These are phyloP conservation scores for Pichia sp. DNA, from an alignment of 1,139 yeast species.

Conservation along the genomic window DNA sequence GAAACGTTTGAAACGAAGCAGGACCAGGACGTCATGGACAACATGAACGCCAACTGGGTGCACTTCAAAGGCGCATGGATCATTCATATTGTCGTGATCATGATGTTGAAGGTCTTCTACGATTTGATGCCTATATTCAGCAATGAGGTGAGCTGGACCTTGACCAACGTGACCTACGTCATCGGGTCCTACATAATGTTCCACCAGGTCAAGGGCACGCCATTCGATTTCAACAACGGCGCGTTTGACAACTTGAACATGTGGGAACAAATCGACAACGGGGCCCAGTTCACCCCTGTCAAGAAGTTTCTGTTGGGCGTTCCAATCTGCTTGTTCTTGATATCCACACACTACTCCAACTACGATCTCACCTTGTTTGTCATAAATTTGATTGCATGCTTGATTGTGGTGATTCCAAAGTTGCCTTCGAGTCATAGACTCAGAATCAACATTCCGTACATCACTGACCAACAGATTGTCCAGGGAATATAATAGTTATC, in stretches of 20 bases:
- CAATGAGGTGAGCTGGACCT: conserved; percentile 87
- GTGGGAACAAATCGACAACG: conserved; percentile 99
- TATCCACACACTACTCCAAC: conserved; percentile 86
- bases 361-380: conserved; percentile 77
- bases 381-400: conserved; percentile 74
- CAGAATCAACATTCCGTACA: conserved; percentile 57
- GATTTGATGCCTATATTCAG: conserved; percentile 73
- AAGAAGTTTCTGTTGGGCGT: conserved; percentile 88
- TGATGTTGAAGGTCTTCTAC: conserved; percentile 67
- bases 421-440: conserved; percentile 76
- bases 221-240: conserved; percentile 94
- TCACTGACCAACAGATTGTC: conserved; percentile 35
- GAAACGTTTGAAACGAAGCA: conserved; percentile 89
- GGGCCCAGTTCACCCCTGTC: conserved; percentile 95
- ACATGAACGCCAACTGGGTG: conserved; percentile 94
- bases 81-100: conserved; percentile 79
- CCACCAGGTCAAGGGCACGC: conserved; percentile 94
- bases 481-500: conserved; percentile 19
- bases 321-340: conserved; percentile 79
- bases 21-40: conserved; percentile 85
- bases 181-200: conserved; percentile 94
- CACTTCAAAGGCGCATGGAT: conserved; percentile 95
- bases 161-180: conserved; percentile 85
- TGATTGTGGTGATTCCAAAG: conserved; percentile 82
- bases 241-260: conserved; percentile 93